These are phyloP conservation scores for Candida piceae DNA, from an alignment of 805 yeast genomes.

Conservation along the genomic window DNA sequence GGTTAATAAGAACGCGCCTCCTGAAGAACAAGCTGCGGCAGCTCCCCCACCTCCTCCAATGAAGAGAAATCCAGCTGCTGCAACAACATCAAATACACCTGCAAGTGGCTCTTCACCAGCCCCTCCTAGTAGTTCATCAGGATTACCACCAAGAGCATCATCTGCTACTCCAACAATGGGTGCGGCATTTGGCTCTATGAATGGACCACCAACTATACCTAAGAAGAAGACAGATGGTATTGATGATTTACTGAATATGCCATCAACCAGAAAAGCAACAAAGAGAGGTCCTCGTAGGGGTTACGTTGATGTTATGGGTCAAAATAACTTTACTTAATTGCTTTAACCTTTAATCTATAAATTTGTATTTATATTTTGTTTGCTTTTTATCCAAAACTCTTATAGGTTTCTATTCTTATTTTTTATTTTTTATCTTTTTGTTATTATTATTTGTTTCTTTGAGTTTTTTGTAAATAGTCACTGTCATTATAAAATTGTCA, in stretches of 20 bases:
- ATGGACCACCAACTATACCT: conserved; percentile 5
- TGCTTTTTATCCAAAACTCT: neutral
- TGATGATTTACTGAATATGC: conserved; percentile 26
- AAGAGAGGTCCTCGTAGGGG: conserved; percentile 52
- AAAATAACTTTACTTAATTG: conserved; percentile 10
- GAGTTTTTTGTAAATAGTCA: too few species aligned
- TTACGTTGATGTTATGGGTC: conserved; percentile 62
- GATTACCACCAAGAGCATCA: conserved; percentile 25
- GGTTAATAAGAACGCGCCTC: conserved; percentile 64
- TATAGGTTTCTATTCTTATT: too few species aligned
- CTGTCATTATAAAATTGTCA: too few species aligned
- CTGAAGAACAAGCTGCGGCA: conserved; percentile 55
- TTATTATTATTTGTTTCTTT: too few species aligned
- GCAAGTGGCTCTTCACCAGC: conserved; percentile 23
- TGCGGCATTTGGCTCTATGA: neutral
- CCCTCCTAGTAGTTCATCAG: conserved; percentile 19
- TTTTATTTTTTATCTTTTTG: too few species aligned
- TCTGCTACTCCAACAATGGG: conserved; percentile 24
- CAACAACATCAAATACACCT: conserved; percentile 34
- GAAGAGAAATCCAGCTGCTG: conserved; percentile 35
- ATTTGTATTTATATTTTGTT: neutral
- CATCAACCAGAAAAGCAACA: conserved; percentile 35
- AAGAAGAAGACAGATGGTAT: conserved; percentile 22
- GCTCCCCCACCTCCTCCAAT: conserved; percentile 73
- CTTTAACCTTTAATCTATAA: too few species aligned